phyloP scores from a whole-genome alignment of 768 basidiomycete species.

The Collybiopsis luxurians region DNA sequence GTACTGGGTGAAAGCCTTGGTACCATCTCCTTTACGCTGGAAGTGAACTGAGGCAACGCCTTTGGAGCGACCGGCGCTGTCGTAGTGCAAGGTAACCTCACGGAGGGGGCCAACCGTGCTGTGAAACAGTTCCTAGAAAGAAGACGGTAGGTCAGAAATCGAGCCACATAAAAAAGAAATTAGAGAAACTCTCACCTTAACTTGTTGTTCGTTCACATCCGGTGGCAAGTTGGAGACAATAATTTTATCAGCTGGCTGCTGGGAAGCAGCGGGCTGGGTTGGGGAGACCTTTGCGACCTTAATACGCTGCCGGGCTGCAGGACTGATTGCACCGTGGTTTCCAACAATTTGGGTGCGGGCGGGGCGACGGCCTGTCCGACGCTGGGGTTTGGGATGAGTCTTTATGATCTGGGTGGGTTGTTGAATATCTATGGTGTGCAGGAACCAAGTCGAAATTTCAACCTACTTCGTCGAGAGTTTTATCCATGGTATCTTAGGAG shows the following conservation, averaged over 20 bases:
- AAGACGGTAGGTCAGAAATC: neutral
- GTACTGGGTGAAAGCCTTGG: conserved; percentile 90
- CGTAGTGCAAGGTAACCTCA: conserved; percentile 84
- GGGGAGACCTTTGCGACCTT: conserved; percentile 40
- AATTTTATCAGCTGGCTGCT: conserved; percentile 73
- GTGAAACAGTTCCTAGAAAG: conserved; percentile 82
- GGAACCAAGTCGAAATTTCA: conserved; percentile 7
- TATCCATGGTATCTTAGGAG: conserved; percentile 72
- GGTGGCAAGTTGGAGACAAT: conserved; percentile 91
- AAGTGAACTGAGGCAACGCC: conserved; percentile 89
- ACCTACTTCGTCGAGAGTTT: conserved; percentile 79
- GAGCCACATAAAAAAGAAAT: neutral
- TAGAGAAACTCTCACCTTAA: conserved; percentile 63
- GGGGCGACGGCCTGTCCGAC: conserved; percentile 40
- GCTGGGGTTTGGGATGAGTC: conserved; percentile 49
- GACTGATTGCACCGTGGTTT: conserved; percentile 36
- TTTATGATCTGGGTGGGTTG: conserved; percentile 58
- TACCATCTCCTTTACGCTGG: conserved; percentile 82
- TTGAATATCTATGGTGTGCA: conserved; percentile 13
- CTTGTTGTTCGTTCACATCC: conserved; percentile 91
- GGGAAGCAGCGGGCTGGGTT: conserved; percentile 33
- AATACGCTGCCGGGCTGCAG: conserved; percentile 51
- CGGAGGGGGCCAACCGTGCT: conserved; percentile 86
- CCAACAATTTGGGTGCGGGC: conserved; percentile 64
- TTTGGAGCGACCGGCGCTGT: conserved; percentile 82